phyloP scores from a whole-genome alignment of 2,329 filamentous ascomycete genomes.

The Aspergillus spinulosporus region DNA sequence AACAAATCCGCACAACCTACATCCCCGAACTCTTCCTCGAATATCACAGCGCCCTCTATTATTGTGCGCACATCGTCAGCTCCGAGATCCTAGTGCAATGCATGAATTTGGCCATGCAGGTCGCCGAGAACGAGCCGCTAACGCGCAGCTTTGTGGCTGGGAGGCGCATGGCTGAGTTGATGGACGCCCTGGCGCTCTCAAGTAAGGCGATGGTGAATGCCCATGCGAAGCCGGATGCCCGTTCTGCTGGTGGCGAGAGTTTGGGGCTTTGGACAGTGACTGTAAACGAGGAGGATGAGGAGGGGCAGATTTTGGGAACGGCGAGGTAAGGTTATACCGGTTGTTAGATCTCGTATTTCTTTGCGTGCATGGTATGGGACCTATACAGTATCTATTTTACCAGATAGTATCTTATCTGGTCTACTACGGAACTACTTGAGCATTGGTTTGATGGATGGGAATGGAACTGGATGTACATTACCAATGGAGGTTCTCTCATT shows the following conservation, averaged over 20 bases:
- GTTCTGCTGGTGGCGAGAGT: slow-evolving; percentile 38
- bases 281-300: slow-evolving; percentile 30
- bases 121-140: slow-evolving; percentile 68
- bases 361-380: slow-evolving; percentile 9
- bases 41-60: slow-evolving; percentile 78
- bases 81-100: slow-evolving; percentile 77
- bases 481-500: neutral
- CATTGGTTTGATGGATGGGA: neutral
- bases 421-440: neutral
- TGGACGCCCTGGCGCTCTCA: slow-evolving; percentile 72
- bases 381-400: slow-evolving; percentile 1
- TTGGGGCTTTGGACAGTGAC: slow-evolving; percentile 43
- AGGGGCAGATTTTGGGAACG: neutral
- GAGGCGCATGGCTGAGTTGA: slow-evolving; percentile 71
- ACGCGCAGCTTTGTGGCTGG: slow-evolving; percentile 64
- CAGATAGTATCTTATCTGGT: neutral
- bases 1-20: slow-evolving; percentile 70
- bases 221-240: slow-evolving; percentile 46
- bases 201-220: slow-evolving; percentile 68
- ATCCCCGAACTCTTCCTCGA: slow-evolving; percentile 83
- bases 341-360: neutral
- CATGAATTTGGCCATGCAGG: slow-evolving; percentile 82
- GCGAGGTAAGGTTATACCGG: neutral
- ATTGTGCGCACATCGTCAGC: slow-evolving; percentile 70
- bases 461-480: slow-evolving; percentile 8